Evolutionary conservation across 441 rosid species (phyloP), one percentile per base, ranked within the genome.

Genomic region (Jatropha podagrica): DNA sequence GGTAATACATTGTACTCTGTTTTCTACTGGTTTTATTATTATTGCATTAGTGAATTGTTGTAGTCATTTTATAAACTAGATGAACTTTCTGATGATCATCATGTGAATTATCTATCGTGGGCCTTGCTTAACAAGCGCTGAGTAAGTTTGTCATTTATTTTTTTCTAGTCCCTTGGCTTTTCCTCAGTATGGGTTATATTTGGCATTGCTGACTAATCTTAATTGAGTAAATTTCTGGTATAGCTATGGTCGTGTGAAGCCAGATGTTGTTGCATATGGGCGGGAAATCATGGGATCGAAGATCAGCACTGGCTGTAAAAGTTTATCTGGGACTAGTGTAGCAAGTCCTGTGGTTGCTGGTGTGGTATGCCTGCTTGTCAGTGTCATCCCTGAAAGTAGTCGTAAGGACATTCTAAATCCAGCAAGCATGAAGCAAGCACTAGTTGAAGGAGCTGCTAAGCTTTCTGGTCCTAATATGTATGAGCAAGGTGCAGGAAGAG

Each of bases 281-380:
- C 86, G 97, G 77, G 99, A 96, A 72, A 96, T 96, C 77, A 96
- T 90, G 94, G 99, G 97, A 66, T 96, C 97, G 71, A 96, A 96
- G 85, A 96, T 96, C 73, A 96, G 95, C 78, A 88, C 97, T 65
- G 99, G 99, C 27, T 96, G 99, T 85, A 93, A 91, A 88, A 96
- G 97, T 82, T 89, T 96, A 84, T 96, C 99, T 41, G 98, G 99
- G 71, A 96, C 99, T 77, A 96, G 99, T 61, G 98, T 93, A 78
- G 98, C 98, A 42, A 93, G 98, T 83, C 99, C 99, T 83, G 99
- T 96, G 77, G 99, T 96, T 81, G 99, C 99, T 82, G 99, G 99
- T 82, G 92, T 90, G 65, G 98, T 96, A 32, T 96, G 99, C 84
- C 88, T 96, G 65, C 98, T 96, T 75, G 93, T 90, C 71, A 96